Base-by-base conservation (phyloP, 176 grass and related monocot species). In the Dactylis glomerata region DNA sequence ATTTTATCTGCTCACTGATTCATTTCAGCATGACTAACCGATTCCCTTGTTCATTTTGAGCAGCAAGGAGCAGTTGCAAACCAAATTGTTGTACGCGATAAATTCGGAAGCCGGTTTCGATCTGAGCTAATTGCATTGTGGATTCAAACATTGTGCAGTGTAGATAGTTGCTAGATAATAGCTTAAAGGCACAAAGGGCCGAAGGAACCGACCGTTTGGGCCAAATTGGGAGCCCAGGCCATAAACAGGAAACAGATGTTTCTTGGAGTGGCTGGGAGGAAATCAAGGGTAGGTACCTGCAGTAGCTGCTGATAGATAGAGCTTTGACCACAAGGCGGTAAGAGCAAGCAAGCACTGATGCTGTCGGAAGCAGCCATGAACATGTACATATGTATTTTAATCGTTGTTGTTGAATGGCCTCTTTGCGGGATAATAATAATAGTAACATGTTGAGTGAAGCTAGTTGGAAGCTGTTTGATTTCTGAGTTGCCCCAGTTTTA, bases 101-200 rank as follows among this genome's bases (percentile, higher is more conserved):
- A 99, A 88, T 75, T 92, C 96, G 1, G 96, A 99, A 84, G 93
- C 96, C 79, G 96, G 96, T 82, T 99, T 99, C 40, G 96, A 99
- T 78, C 88, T 98, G 44, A 98, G 96, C 70, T 98, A 81, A 94
- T 78, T 34, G 24, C 24, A 22, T 19, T 34, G 7, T 4, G 81
- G 80, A 75, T 67, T 61, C 40, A 47, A 5, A 33, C 55, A 83
- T 84, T 67, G 75, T 84, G 76, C 68, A 90, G 40, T 87, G 89
- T 90, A 87, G 89, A 87, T 90, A 90, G 75, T 62, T 58, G 9
- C 30, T 84, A 84, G 80, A 68, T 68, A 76, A 75, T 62, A 76
- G 85, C 61, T 70, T 84, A 22, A 84, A 63, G 76, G 59, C 76
- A 52, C 81, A 23, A 27, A 76, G 50, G 61, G 50, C 75, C n/a